Base-by-base conservation (phyloP, 345 rosid genomes). In the Rhodomyrtus tomentosa region DNA sequence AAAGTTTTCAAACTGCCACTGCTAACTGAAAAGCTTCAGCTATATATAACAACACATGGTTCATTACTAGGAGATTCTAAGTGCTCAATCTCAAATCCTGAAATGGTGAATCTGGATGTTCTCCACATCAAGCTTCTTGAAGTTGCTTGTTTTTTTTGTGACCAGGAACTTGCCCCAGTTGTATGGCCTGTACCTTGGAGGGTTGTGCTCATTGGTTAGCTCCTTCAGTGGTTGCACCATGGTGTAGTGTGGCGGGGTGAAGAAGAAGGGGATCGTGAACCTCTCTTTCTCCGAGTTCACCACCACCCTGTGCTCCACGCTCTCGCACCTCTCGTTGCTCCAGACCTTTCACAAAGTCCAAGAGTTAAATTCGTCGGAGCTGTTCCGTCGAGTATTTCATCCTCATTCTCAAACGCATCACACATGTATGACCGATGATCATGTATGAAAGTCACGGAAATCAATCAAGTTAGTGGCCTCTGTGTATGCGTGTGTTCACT, bases 291-390 rank as follows among this genome's bases (percentile, higher is more conserved):
- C 83, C 3, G 91, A 80, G 84, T 94, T 94, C 88, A 91, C 95
- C 48, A 90, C 87, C 80, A 91, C 98, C 83, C 92, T 92, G 76
- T 96, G 98, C 90, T 95, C 96, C 79, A 91, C 91, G 87, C 96
- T 96, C 91, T 91, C 88, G 52, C 92, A 94, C 50, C 45, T 62
- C 20, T 92, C 95, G 82, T 95, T 94, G 88, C 91, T 92, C 98
- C 98, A 95, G 8, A 91, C 96, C 96, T 95, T 95, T 32, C 24
- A 16, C 42, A 62, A 7, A 32, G 24, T 7, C 12, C 1, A 87
- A 58, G 36, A 58, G 72, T 58, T 58, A 12, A 12, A 59, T 29
- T 15, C 16, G 15, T 18, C 73, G 15, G 15, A 20, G 14, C 16
- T 59, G 7, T 32, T 29, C 38, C 2, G 38, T 27, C 73, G 10